phyloP scores from a whole-genome alignment of 768 basidiomycete species.

The Agrocybe chaxingu region DNA sequence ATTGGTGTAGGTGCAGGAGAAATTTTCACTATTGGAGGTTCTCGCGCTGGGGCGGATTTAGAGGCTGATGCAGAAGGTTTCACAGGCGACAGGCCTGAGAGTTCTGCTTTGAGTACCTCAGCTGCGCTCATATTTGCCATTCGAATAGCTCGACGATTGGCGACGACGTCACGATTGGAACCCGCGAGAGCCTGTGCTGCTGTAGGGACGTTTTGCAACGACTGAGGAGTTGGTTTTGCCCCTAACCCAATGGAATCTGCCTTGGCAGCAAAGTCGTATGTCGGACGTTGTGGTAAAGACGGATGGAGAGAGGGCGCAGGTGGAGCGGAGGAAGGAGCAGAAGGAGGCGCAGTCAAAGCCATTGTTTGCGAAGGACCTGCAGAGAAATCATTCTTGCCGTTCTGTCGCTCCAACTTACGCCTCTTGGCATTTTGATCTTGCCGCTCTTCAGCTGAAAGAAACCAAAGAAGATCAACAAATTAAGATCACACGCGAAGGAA shows the following conservation, averaged over 20 bases:
- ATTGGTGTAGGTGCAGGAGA: constrained; percentile 23
- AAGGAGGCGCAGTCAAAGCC: constrained; percentile 43
- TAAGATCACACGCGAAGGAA: constrained; percentile 14
- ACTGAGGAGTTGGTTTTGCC: constrained; percentile 55
- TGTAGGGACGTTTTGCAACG: constrained; percentile 51
- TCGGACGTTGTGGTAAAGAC: constrained; percentile 63
- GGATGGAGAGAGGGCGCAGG: constrained; percentile 41
- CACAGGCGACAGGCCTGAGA: constrained; percentile 56
- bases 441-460: constrained; percentile 79
- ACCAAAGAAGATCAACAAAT: constrained; percentile 26
- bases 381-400: constrained; percentile 30
- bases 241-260: constrained; percentile 79
- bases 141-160: constrained; percentile 85
- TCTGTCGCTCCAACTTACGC: constrained; percentile 63
- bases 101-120: constrained; percentile 87
- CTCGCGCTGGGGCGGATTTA: constrained; percentile 25
- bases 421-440: constrained; percentile 91
- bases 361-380: constrained; percentile 48
- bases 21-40: constrained; percentile 14
- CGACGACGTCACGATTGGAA: constrained; percentile 87
- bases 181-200: constrained; percentile 76
- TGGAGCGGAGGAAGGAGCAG: constrained; percentile 33
- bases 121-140: constrained; percentile 98
- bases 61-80: constrained; percentile 38
- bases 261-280: constrained; percentile 67